Conservation (phyloP, 1,139 yeast genomes). For the Hyphopichia khmerensis region DNA sequence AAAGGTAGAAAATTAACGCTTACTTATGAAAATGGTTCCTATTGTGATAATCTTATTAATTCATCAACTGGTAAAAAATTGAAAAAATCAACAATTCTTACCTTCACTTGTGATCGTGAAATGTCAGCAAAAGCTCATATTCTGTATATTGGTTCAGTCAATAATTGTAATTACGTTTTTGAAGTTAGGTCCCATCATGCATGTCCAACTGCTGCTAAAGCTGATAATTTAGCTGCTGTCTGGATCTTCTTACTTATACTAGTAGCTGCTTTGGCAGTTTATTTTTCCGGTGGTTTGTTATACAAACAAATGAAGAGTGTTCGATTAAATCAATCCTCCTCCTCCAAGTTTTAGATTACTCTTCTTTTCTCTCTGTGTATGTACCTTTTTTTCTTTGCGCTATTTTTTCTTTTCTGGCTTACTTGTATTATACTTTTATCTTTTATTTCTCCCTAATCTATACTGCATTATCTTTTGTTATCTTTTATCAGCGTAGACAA, state of each 20-base stretch:
- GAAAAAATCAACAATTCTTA: slow-evolving; percentile 63
- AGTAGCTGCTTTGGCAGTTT: slow-evolving; percentile 53
- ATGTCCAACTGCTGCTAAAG: slow-evolving; percentile 74
- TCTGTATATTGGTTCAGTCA: slow-evolving; percentile 66
- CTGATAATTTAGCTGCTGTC: slow-evolving; percentile 54
- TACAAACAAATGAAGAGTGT: slow-evolving; percentile 28
- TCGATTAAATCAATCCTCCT: neutral
- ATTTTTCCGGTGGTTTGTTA: slow-evolving; percentile 53
- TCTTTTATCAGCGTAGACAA: too few species aligned
- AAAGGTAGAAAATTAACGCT: slow-evolving; percentile 71
- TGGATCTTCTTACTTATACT: slow-evolving; percentile 60
- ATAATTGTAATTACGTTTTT: slow-evolving; percentile 81
- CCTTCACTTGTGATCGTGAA: slow-evolving; percentile 81
- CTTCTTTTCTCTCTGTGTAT: neutral
- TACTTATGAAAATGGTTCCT: slow-evolving; percentile 71
- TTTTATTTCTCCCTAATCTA: too few species aligned
- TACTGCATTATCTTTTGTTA: too few species aligned
- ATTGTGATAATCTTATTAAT: slow-evolving; percentile 46
- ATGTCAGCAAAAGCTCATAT: slow-evolving; percentile 64
- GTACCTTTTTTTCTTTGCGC: too few species aligned
- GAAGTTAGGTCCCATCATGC: slow-evolving; percentile 87
- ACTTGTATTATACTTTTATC: too few species aligned
- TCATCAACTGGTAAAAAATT: slow-evolving; percentile 39
- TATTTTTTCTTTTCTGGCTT: too few species aligned
- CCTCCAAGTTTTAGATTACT: neutral